Evolutionary conservation across 2,329 filamentous ascomycete species (phyloP).

Genomic region (Pseudopyricularia cyperi): DNA sequence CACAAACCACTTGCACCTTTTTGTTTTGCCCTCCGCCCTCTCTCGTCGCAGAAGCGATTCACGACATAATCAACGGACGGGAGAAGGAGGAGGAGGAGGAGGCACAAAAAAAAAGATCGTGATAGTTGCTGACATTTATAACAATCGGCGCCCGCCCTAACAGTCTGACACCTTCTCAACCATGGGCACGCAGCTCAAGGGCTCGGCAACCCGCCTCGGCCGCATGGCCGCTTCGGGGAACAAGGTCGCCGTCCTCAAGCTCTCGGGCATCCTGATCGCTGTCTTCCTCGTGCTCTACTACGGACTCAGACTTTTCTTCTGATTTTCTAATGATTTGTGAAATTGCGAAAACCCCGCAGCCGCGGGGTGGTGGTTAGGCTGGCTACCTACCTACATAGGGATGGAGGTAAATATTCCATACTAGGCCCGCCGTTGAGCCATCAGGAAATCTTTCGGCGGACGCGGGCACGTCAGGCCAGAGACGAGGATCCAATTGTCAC

Average conservation of each 20-base stretch:
- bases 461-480: too few relatives aligned
- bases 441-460: too few relatives aligned
- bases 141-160: not conserved
- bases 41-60: not conserved
- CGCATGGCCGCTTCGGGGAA: conserved; percentile 88
- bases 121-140: not conserved
- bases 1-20: too few relatives aligned
- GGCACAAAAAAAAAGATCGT: not conserved
- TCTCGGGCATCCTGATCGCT: conserved; percentile 70
- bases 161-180: conserved; percentile 84
- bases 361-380: too few relatives aligned
- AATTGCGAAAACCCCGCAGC: too few relatives aligned
- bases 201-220: conserved; percentile 67
- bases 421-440: too few relatives aligned
- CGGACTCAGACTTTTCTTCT: conserved; percentile 50
- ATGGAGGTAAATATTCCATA: too few relatives aligned
- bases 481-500: too few relatives aligned
- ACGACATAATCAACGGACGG: not conserved
- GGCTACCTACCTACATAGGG: too few relatives aligned
- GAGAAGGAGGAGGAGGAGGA: not conserved
- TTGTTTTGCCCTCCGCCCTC: not conserved
- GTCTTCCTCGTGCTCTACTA: conserved; percentile 67
- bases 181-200: conserved; percentile 71
- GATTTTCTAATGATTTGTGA: too few relatives aligned
- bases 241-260: conserved; percentile 79